These are phyloP conservation scores for Mycena galopus DNA, from an alignment of 768 basidiomycete genomes.

Conservation along the genomic window DNA sequence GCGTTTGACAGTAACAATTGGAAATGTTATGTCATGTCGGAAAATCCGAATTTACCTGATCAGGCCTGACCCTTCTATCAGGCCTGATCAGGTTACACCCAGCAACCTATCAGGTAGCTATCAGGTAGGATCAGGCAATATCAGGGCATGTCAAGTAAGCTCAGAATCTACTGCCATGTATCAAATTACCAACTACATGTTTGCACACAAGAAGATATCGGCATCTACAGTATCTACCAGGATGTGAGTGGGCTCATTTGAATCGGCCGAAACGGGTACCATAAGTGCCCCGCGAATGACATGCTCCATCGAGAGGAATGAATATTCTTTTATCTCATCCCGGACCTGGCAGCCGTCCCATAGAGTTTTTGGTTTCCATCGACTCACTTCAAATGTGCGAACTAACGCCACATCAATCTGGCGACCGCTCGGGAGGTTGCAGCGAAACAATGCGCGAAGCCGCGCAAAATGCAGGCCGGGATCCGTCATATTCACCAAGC, in stretches of 20 bases:
- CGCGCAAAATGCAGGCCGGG: slow-evolving; percentile 12
- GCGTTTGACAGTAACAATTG: too few relatives aligned
- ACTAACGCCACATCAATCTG: slow-evolving; percentile 25
- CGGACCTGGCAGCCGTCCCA: slow-evolving; percentile 27
- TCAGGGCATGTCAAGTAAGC: too few relatives aligned
- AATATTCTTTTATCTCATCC: slow-evolving; percentile 20
- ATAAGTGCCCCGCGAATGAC: slow-evolving; percentile 24
- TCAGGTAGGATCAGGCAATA: too few relatives aligned
- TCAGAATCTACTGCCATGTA: too few relatives aligned
- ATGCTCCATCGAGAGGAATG: slow-evolving; percentile 22
- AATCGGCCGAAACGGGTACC: not conserved
- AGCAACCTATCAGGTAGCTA: too few relatives aligned
- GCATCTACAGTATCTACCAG: slow-evolving; percentile 26
- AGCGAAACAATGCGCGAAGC: not conserved
- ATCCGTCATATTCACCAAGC: slow-evolving; percentile 15
- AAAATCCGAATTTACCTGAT: too few relatives aligned
- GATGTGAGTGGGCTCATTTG: slow-evolving; percentile 4
- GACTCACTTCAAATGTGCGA: slow-evolving; percentile 15
- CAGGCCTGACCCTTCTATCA: too few relatives aligned
- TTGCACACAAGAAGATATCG: slow-evolving; percentile 27
- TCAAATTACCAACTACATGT: not conserved
- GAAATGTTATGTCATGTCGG: too few relatives aligned
- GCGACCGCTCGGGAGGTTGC: slow-evolving; percentile 6
- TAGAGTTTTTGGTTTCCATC: slow-evolving; percentile 27
- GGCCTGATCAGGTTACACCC: too few relatives aligned